A percentile compares a stretch with the other conserved stretches of the same genome.
These are phyloP conservation scores for Metschnikowia baotianmanensis DNA, from an alignment of 805 yeast genomes.

Conservation along the genomic window DNA sequence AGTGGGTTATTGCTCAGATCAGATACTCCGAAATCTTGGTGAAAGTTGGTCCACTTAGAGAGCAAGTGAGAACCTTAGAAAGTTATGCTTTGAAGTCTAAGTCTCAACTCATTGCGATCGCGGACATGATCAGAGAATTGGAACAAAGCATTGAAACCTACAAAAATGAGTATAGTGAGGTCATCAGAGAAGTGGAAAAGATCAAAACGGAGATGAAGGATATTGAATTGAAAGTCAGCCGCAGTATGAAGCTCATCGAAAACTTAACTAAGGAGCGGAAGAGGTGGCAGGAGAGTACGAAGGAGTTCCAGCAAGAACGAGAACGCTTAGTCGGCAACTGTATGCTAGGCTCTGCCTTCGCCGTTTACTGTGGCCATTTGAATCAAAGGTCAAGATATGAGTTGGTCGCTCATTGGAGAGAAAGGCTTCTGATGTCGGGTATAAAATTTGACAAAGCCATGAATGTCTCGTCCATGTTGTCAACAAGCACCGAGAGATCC, in stretches of 20 bases:
- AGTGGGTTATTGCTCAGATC: conserved; percentile 91
- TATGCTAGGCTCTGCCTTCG: conserved; percentile 58
- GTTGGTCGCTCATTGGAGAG: conserved; percentile 36
- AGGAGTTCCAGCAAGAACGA: conserved; percentile 46
- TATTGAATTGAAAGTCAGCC: conserved; percentile 57
- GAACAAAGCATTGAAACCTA: conserved; percentile 65
- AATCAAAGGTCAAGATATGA: conserved; percentile 48
- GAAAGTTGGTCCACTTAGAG: conserved; percentile 67
- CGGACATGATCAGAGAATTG: conserved; percentile 76
- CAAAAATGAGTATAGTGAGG: conserved; percentile 63
- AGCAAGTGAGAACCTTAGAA: conserved; percentile 63
- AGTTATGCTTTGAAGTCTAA: conserved; percentile 56
- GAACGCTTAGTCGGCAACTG: conserved; percentile 60
- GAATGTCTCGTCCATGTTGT: conserved; percentile 34
- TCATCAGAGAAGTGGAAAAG: conserved; percentile 77
- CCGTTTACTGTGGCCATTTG: conserved; percentile 57
- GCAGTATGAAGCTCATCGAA: conserved; percentile 63
- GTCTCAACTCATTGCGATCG: conserved; percentile 71
- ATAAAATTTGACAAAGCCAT: conserved; percentile 41
- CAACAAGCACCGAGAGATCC: conserved; percentile 39
- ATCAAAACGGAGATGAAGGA: conserved; percentile 67
- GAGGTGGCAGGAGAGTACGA: conserved; percentile 70
- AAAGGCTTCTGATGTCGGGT: conserved; percentile 29
- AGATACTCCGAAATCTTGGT: conserved; percentile 69
- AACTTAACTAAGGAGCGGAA: conserved; percentile 63